Evolutionary conservation across 108 stramenopile species (phyloP), one percentile per base, ranked within the genome.

Genomic region (Cyclotella sp.): DNA sequence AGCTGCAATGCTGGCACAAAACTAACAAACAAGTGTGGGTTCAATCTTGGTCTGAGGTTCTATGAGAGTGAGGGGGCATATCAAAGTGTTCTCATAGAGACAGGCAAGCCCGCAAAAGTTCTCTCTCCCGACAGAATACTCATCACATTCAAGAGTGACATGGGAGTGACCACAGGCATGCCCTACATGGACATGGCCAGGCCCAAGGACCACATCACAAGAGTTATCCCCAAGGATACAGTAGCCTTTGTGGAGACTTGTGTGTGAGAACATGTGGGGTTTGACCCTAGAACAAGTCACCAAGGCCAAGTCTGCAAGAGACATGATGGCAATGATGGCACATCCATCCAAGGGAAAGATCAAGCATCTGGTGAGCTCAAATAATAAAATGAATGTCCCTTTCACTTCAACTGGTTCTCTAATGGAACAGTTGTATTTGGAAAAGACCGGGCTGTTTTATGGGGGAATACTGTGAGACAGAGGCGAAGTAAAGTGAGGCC

Each of bases 131-230:
- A 3, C 1, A 26, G 46, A 5, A 6, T 42, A 18, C 5, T 22
- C 13, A 43, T 64, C 2, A 42, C 30, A 3, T 64, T 64, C 63
- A 64, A 64, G 40, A 40, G 28, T 2, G 63, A 64, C 11, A 15
- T 24, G 40, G 63, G 63, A 9, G 8, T 39, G 9, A 16, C 40
- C 41, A 42, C 15, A 3, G 40, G 63, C n/a, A n/a, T n/a, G n/a
- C n/a, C n/a, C n/a, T n/a, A n/a, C n/a, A n/a, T n/a, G n/a, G n/a
- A n/a, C n/a, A 9, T 64, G 39, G 15, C 53, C n/a, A 13, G 18
- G 7, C 9, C 53, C 7, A 19, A 10, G 53, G 14, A n/a, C 12
- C n/a, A 54, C 14, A n/a, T 54, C 6, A 13, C 44, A 9, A 45
- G 13, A 13, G 13, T 12, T 9, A n/a, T n/a, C n/a, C n/a, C n/a